phyloP scores from a whole-genome alignment of 306 rosid genomes.

The Prunus davidiana region DNA sequence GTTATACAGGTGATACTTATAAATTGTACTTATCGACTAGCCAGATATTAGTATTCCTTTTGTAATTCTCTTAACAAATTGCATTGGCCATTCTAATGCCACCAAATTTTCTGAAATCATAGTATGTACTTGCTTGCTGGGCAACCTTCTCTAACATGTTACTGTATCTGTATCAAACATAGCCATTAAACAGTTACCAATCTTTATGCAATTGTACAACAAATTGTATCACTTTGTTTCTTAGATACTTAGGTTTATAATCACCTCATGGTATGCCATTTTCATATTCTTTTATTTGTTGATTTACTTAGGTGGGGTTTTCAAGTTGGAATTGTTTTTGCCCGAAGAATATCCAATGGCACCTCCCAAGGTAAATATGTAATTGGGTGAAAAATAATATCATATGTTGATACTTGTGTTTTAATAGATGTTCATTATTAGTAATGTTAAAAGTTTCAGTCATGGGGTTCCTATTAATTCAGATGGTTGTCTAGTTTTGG shows the following conservation, averaged over 20 bases:
- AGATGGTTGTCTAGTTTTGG: neutral
- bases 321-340: conserved; percentile 39
- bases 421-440: neutral
- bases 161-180: neutral
- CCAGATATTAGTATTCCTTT: neutral
- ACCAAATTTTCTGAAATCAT: neutral
- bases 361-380: conserved; percentile 32
- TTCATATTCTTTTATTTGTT: neutral
- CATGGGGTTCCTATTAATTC: neutral
- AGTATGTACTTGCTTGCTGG: neutral
- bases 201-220: neutral
- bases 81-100: neutral
- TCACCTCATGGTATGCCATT: neutral
- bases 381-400: neutral
- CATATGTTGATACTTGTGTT: neutral
- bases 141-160: neutral
- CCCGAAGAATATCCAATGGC: conserved; percentile 48
- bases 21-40: neutral
- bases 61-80: neutral
- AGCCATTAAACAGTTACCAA: neutral
- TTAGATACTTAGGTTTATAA: neutral
- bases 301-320: conserved; percentile 32
- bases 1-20: neutral
- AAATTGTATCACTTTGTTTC: neutral
- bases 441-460: neutral